phyloP scores from a whole-genome alignment of 2,329 filamentous ascomycete genomes.

The Geosmithia putterillii region DNA sequence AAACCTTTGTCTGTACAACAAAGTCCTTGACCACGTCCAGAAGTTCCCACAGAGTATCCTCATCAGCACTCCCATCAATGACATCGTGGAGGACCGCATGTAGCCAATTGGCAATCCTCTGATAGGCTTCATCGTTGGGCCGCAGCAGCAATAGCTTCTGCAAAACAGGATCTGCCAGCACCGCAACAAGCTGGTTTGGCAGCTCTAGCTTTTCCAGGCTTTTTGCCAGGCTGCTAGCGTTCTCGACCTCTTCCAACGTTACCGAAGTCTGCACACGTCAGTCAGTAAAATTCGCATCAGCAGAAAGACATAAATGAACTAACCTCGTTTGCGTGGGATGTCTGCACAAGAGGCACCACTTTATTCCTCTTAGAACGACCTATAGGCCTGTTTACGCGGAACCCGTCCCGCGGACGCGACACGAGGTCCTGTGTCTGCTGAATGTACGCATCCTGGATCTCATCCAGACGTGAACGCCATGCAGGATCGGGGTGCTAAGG shows the following conservation, averaged over 20 bases:
- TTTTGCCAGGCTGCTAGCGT: slow-evolving; percentile 54
- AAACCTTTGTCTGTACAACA: slow-evolving; percentile 41
- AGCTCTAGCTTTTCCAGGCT: slow-evolving; percentile 68
- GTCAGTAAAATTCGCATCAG: neutral
- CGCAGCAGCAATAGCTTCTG: slow-evolving; percentile 65
- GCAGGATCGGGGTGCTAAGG: slow-evolving; percentile 58
- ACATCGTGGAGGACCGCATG: slow-evolving; percentile 42
- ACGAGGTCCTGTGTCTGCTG: slow-evolving; percentile 29
- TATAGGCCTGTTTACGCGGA: slow-evolving; percentile 46
- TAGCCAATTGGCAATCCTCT: slow-evolving; percentile 48
- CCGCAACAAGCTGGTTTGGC: slow-evolving; percentile 70
- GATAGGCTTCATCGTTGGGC: slow-evolving; percentile 36
- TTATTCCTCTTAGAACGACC: slow-evolving; percentile 16
- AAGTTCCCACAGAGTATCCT: slow-evolving; percentile 37
- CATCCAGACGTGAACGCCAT: slow-evolving; percentile 58
- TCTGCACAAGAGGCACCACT: slow-evolving; percentile 58
- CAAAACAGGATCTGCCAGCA: slow-evolving; percentile 62
- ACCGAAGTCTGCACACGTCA: slow-evolving; percentile 21
- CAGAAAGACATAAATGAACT: slow-evolving; percentile 8
- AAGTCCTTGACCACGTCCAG: slow-evolving; percentile 44
- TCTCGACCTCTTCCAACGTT: slow-evolving; percentile 69
- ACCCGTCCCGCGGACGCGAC: slow-evolving; percentile 31
- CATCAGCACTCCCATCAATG: slow-evolving; percentile 35
- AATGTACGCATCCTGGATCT: slow-evolving; percentile 49
- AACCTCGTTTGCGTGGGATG: slow-evolving; percentile 59